These are phyloP conservation scores for Lipomyces starkeyi DNA, from an alignment of 805 yeast species.

Conservation along the genomic window DNA sequence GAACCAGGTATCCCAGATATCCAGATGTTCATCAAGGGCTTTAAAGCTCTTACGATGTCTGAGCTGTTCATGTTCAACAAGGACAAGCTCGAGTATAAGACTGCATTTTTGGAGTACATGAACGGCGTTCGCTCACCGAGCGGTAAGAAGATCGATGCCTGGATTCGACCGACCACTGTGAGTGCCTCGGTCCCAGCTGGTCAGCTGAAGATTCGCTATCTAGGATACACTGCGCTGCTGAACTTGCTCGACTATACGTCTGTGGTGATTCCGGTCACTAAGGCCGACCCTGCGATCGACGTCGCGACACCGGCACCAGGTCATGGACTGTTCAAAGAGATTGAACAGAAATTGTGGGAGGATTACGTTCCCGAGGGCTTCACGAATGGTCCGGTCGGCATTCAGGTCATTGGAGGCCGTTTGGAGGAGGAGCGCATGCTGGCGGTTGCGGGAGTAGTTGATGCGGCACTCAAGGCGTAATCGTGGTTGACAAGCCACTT, in stretches of 20 bases:
- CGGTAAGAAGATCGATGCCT: conserved; percentile 54
- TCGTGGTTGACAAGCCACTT: not conserved
- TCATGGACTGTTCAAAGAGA: conserved; percentile 25
- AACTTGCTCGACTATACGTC: conserved; percentile 54
- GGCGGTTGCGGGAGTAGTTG: conserved; percentile 39
- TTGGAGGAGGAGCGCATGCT: conserved; percentile 65
- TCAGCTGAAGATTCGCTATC: conserved; percentile 34
- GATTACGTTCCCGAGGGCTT: conserved; percentile 53
- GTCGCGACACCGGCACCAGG: conserved; percentile 34
- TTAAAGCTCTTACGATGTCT: conserved; percentile 29
- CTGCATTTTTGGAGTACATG: conserved; percentile 36
- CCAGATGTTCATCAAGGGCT: conserved; percentile 30
- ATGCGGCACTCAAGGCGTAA: conserved; percentile 31
- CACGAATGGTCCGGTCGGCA: conserved; percentile 60
- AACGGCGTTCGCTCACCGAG: conserved; percentile 31
- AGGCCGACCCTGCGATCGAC: conserved; percentile 48
- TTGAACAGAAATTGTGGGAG: conserved; percentile 32
- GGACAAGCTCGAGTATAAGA: conserved; percentile 38
- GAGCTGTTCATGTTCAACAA: conserved; percentile 32
- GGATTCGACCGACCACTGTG: conserved; percentile 48
- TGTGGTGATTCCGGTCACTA: conserved; percentile 55
- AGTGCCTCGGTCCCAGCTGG: conserved; percentile 36
- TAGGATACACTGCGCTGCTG: conserved; percentile 49
- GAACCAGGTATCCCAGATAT: conserved; percentile 39
- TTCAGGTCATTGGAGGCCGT: conserved; percentile 62